Evolutionary conservation across 805 yeast genomes (phyloP), one percentile per base, ranked within the genome.

Genomic region (Diddensiella caesifluorescens): DNA sequence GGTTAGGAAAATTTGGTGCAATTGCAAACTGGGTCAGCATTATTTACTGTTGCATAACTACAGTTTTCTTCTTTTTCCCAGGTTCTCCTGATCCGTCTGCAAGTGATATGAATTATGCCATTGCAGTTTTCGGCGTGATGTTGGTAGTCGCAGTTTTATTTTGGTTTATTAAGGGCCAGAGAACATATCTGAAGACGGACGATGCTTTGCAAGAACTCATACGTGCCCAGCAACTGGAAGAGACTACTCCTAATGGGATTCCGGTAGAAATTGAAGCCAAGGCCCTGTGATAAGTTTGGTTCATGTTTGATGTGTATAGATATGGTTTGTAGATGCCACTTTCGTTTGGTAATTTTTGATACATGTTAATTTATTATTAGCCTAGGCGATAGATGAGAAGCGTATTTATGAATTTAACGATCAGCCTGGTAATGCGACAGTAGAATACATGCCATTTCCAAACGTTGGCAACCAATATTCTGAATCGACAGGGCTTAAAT

Each of bases 41-140:
- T 4, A 28, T 47, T 22, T 49, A 47, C 43, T 39, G 42, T 23
- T 22, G 44, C 18, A 26, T 49, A 30, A 45, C 52, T 12, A 40
- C 50, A 4, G 48, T 47, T 16, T 42, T 49, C 27, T 47, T 47
- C 41, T 49, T 47, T 36, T 47, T 49, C 49, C 51, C 51, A 19
- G 32, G 40, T 43, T 68, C 29, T 53, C 64, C 27, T 61, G 68
- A 66, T 41, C 46, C 32, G 46, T 55, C 18, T 28, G 54, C 60
- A 18, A 50, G 53, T 15, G 57, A 65, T 9, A 77, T 77, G 81
- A 77, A 77, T 55, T 77, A 75, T 52, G 85, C 92, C 0, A 60
- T 78, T 12, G 70, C 73, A 5, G 89, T 83, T 3, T 75, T 81
- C 48, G 47, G 51, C 4, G 46, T 45, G 35, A 42, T 44, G 47